phyloP scores from a whole-genome alignment of 495 filamentous ascomycete species.

The Lepraria neglecta region DNA sequence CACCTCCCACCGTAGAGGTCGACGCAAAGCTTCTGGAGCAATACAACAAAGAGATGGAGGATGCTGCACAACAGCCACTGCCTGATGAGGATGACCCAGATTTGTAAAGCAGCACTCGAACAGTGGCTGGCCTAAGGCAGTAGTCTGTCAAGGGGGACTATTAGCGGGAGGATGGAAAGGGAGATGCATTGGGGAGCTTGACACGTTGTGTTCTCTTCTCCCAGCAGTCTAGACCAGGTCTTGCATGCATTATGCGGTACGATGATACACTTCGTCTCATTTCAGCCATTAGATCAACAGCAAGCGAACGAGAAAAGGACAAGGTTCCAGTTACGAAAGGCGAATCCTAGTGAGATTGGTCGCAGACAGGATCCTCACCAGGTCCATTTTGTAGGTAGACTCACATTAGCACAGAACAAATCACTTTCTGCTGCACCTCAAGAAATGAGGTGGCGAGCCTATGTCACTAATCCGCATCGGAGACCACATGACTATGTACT shows the following conservation, averaged over 20 bases:
- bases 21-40: conserved; percentile 71
- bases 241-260: conserved; percentile 12
- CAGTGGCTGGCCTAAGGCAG: not conserved
- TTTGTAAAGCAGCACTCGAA: conserved; percentile 42
- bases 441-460: not conserved
- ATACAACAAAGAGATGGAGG: conserved; percentile 84
- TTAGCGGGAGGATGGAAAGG: conserved; percentile 1
- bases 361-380: conserved; percentile 1
- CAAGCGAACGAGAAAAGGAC: conserved; percentile 1
- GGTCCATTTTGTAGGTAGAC: conserved; percentile 17
- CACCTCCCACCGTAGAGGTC: conserved; percentile 84
- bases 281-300: not conserved
- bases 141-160: not conserved
- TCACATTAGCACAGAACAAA: conserved; percentile 13
- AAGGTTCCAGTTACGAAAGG: not conserved
- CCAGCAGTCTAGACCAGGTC: not conserved
- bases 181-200: not conserved
- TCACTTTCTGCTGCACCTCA: not conserved
- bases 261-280: not conserved
- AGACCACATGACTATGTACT: not conserved
- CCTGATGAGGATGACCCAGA: conserved; percentile 92
- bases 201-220: conserved; percentile 4
- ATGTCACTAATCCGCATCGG: not conserved
- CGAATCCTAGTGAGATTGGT: not conserved
- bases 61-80: conserved; percentile 74